Evolutionary conservation across 1,284 basidiomycete genomes (phyloP).

Genomic region (Wallemia hederae): DNA sequence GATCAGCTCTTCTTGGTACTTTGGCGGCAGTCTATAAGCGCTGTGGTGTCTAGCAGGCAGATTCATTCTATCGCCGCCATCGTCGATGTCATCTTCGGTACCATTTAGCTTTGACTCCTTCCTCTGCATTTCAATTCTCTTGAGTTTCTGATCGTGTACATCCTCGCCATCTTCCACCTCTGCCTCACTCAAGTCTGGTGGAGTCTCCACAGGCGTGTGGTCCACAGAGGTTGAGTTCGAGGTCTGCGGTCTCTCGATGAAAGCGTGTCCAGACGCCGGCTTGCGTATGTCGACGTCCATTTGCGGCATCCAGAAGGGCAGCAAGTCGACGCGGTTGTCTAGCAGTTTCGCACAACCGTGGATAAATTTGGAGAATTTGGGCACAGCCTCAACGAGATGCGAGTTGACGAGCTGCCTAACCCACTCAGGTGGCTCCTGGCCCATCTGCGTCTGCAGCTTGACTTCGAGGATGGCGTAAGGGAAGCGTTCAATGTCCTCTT

Average conservation of each 20-base stretch:
- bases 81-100: background rate
- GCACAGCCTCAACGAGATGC: slow-evolving; percentile 26
- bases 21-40: background rate
- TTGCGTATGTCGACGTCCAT: slow-evolving; percentile 85
- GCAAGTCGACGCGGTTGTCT: slow-evolving; percentile 80
- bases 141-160: background rate
- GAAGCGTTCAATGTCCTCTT: slow-evolving; percentile 72
- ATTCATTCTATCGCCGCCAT: background rate
- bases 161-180: background rate
- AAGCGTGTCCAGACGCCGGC: slow-evolving; percentile 36
- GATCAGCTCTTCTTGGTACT: slow-evolving; percentile 20
- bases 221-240: slow-evolving; percentile 16
- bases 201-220: background rate
- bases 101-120: background rate
- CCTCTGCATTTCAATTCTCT: background rate
- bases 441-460: slow-evolving; percentile 85
- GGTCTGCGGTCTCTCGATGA: slow-evolving; percentile 37
- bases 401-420: slow-evolving; percentile 79
- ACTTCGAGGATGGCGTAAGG: slow-evolving; percentile 83
- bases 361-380: slow-evolving; percentile 59
- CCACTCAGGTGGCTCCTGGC: slow-evolving; percentile 89
- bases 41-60: background rate
- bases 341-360: slow-evolving; percentile 85
- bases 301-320: slow-evolving; percentile 61
- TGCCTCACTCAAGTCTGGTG: background rate